phyloP scores from a whole-genome alignment of 768 basidiomycete species.

The Pluteus cervinus region DNA sequence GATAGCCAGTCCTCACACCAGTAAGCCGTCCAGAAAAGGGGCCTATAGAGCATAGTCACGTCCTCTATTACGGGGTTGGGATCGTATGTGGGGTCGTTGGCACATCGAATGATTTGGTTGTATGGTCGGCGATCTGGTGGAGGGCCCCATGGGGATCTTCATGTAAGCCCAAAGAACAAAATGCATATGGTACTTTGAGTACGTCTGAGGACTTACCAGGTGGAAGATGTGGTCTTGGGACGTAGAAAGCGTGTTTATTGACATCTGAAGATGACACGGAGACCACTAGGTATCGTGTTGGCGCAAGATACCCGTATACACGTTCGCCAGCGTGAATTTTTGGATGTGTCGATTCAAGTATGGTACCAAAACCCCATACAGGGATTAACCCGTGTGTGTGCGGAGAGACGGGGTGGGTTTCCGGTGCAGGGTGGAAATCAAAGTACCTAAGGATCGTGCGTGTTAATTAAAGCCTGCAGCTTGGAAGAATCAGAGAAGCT shows the following conservation, averaged over 20 bases:
- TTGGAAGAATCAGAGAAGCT: neutral
- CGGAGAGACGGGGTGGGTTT: conserved; percentile 28
- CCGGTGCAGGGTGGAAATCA: conserved; percentile 54
- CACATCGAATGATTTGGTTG: conserved; percentile 60
- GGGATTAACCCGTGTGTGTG: conserved; percentile 59
- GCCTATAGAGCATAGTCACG: conserved; percentile 65
- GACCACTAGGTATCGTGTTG: conserved; percentile 49
- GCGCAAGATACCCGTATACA: conserved; percentile 60
- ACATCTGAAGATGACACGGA: conserved; percentile 44
- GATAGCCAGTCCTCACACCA: conserved; percentile 73
- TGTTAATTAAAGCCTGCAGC: neutral
- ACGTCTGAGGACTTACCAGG: conserved; percentile 31
- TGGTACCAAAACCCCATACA: conserved; percentile 68
- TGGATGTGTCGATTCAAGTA: conserved; percentile 42
- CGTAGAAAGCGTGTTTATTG: conserved; percentile 48
- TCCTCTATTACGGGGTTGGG: conserved; percentile 45
- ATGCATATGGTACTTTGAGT: neutral
- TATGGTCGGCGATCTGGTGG: conserved; percentile 61
- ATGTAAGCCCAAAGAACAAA: neutral
- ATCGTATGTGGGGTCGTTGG: conserved; percentile 47
- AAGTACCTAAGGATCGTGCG: conserved; percentile 53
- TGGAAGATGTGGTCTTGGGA: conserved; percentile 58
- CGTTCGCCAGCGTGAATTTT: conserved; percentile 49
- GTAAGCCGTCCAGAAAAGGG: conserved; percentile 70
- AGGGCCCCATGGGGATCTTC: conserved; percentile 12